Conservation (phyloP, 1,139 yeast species). For the Candida sanyaensis region DNA sequence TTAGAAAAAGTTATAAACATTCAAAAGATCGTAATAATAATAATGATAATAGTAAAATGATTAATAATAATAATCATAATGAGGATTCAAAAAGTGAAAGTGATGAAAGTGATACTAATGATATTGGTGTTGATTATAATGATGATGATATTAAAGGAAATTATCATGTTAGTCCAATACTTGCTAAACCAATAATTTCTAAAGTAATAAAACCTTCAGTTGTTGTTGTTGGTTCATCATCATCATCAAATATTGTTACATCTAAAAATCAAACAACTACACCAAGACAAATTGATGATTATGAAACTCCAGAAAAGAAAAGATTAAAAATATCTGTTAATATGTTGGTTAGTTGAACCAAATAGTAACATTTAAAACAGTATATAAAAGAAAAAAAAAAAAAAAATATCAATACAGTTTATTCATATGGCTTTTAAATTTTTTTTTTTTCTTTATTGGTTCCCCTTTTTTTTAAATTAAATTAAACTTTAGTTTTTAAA, state of each 20-base stretch:
- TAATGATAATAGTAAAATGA: too few relatives aligned
- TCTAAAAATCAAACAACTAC: constrained; percentile 1
- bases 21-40: constrained; percentile 14
- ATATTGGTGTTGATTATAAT: not conserved
- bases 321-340: constrained; percentile 48
- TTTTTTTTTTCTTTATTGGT: too few relatives aligned
- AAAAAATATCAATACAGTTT: not conserved
- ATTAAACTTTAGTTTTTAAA: not conserved
- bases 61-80: too few relatives aligned
- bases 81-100: constrained; percentile 1
- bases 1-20: constrained; percentile 40
- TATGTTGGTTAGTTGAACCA: constrained; percentile 43
- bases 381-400: too few relatives aligned
- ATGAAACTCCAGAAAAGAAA: constrained; percentile 34
- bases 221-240: too few relatives aligned
- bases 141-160: constrained; percentile 2
- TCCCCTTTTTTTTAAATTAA: too few relatives aligned
- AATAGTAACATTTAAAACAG: too few relatives aligned
- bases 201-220: constrained; percentile 2
- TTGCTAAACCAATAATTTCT: constrained; percentile 4
- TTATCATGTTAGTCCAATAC: constrained; percentile 2
- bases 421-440: not conserved
- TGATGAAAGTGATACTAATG: constrained; percentile 2
- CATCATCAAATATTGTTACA: not conserved
- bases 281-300: constrained; percentile 13